phyloP scores from a whole-genome alignment of 306 rosid species.

The Trichosanthes cucumerina region DNA sequence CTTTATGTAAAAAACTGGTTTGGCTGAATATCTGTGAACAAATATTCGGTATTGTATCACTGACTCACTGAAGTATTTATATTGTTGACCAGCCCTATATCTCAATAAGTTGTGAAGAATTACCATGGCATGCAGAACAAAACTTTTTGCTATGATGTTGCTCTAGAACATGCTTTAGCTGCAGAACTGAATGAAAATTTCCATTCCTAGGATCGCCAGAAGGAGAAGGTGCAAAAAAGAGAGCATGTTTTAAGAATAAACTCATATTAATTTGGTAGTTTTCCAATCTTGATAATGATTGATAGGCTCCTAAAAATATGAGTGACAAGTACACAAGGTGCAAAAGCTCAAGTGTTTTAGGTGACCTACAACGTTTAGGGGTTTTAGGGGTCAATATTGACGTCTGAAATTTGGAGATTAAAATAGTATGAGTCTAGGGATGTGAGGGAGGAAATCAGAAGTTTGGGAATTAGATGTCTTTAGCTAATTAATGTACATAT shows the following conservation, averaged over 20 bases:
- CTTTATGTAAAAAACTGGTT: neutral
- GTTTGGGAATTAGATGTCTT: neutral
- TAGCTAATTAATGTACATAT: neutral
- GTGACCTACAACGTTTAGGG: neutral
- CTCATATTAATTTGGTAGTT: neutral
- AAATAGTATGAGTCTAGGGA: neutral
- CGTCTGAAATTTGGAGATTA: neutral
- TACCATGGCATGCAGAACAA: neutral
- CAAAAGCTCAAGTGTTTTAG: neutral
- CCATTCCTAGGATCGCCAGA: neutral
- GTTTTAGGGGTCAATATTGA: neutral
- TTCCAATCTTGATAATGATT: neutral
- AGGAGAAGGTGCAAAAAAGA: neutral
- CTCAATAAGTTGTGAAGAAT: no score
- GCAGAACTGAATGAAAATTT: neutral
- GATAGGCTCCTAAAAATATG: neutral
- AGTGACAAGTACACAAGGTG: neutral
- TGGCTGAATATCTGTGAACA: neutral
- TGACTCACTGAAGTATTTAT: neutral
- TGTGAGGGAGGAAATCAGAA: neutral
- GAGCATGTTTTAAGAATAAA: neutral
- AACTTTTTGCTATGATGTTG: neutral
- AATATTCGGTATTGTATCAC: neutral
- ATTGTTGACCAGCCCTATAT: no score
- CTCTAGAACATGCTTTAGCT: neutral